Evolutionary conservation across 78 protist genomes (phyloP), one percentile per base, ranked within the genome.

Genomic region (Chrysochromulina parva): DNA sequence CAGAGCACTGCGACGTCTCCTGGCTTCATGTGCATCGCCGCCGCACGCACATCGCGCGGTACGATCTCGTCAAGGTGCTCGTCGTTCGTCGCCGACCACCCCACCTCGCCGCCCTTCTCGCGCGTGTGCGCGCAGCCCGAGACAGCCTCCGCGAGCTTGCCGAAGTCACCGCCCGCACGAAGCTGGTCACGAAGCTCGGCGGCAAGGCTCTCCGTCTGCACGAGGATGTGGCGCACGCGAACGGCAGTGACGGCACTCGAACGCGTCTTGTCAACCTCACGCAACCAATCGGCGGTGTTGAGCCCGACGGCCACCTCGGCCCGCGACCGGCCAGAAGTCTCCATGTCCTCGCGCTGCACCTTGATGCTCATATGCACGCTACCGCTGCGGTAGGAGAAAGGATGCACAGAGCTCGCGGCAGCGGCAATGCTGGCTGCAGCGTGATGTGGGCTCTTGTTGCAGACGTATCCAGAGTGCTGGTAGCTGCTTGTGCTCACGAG

Each of bases 31-130:
- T 19, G 48, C 11, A 78, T 11, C 16, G 62, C 28, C n/a, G 20
- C 22, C 62, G 1, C 62, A 14, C 59, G 86, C 24, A 53, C 14
- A 10, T 78, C 62, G 59, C 58, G 59, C 55, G 86, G 86, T 3
- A 78, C 22, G 48, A 13, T 2, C 60, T 52, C 86, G 60, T 78
- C 86, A 47, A 78, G 57, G 60, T 53, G 60, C 62, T 53, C 58
- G n/a, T 78, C 86, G 62, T 50, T 0, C 24, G 2, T 47, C 10
- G 38, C 86, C 48, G 19, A 1, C 86, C 86, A 78, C 19, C 86
- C 86, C 11, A 78, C 13, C 86, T 53, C 86, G 86, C 86, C 86
- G 62, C 86, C 86, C 86, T 78, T 78, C 20, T 7, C 62, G 11
- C 60, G 57, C 62, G 62, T 78, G 24, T 1, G 19, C 55, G 19